A percentile compares a stretch with the other conserved stretches of the same genome.
Evolutionary conservation across 768 basidiomycete genomes (phyloP).

Genomic region (Kwoniella bestiolae): DNA sequence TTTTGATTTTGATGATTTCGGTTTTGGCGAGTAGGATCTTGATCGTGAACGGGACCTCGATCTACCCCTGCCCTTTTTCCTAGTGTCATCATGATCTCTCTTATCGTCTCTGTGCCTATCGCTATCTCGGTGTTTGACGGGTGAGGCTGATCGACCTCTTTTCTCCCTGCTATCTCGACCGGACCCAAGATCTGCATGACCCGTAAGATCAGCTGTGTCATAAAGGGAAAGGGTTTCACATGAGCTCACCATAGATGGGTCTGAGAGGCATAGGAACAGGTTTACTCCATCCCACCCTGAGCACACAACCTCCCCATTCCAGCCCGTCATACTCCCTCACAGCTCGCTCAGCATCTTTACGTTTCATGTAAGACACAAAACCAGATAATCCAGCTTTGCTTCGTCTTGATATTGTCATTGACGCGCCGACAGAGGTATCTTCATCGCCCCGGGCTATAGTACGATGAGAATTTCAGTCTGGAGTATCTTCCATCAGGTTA

Average conservation of each 20-base stretch:
- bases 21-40: conserved; percentile 61
- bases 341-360: conserved; percentile 86
- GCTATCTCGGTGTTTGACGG: conserved; percentile 6
- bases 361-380: conserved; percentile 95
- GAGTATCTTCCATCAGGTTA: not conserved
- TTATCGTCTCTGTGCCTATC: not conserved
- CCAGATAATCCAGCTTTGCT: conserved; percentile 77
- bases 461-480: not conserved
- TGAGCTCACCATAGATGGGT: conserved; percentile 68
- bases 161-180: conserved; percentile 15
- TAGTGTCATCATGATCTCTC: conserved; percentile 1
- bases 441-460: conserved; percentile 70
- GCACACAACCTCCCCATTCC: conserved; percentile 87
- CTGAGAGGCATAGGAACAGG: conserved; percentile 83
- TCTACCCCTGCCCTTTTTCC: not conserved
- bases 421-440: conserved; percentile 67
- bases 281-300: conserved; percentile 96
- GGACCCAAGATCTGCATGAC: conserved; percentile 12
- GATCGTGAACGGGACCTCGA: conserved; percentile 20
- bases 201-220: not conserved
- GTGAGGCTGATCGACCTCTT: conserved; percentile 25
- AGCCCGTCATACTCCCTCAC: conserved; percentile 87
- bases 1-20: conserved; percentile 52
- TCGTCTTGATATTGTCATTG: conserved; percentile 71
- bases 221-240: not conserved